A percentile compares a stretch with the other conserved stretches of the same genome.
Evolutionary conservation across 2,329 filamentous ascomycete species (phyloP).

Genomic region (Fusarium pseudonygamai): DNA sequence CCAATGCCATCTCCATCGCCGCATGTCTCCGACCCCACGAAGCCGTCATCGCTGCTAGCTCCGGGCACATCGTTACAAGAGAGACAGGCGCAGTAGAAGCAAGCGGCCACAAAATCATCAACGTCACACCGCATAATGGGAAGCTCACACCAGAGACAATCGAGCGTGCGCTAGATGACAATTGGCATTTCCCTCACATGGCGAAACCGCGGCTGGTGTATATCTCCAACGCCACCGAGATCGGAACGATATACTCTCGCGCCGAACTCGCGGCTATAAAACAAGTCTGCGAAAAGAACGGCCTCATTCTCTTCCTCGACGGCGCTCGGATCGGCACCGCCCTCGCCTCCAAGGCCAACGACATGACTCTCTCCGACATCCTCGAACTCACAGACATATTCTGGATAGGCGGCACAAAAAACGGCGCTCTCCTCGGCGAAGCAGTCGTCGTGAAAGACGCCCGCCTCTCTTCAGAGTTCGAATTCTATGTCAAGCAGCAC

Average conservation of each 20-base stretch:
- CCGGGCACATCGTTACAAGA: slow-evolving; percentile 59
- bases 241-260: slow-evolving; percentile 59
- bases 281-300: slow-evolving; percentile 52
- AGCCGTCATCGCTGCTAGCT: slow-evolving; percentile 60
- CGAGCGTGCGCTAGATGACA: slow-evolving; percentile 54
- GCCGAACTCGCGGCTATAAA: slow-evolving; percentile 55
- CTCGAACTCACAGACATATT: slow-evolving; percentile 61
- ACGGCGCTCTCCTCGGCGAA: slow-evolving; percentile 60
- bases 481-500: slow-evolving; percentile 62
- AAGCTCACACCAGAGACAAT: slow-evolving; percentile 58
- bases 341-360: slow-evolving; percentile 53
- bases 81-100: slow-evolving; percentile 63
- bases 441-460: slow-evolving; percentile 59
- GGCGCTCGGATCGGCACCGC: slow-evolving; percentile 58
- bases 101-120: slow-evolving; percentile 62
- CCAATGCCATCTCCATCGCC: slow-evolving; percentile 62
- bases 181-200: slow-evolving; percentile 62
- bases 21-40: slow-evolving; percentile 61
- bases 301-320: slow-evolving; percentile 57
- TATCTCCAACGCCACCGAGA: slow-evolving; percentile 61
- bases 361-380: slow-evolving; percentile 56
- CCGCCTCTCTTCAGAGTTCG: slow-evolving; percentile 55
- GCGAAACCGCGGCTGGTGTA: slow-evolving; percentile 62
- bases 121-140: slow-evolving; percentile 55
- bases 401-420: slow-evolving; percentile 65